Evolutionary conservation across 257 asterid genomes (phyloP).

Genomic region (Thymus quinquecostatus): DNA sequence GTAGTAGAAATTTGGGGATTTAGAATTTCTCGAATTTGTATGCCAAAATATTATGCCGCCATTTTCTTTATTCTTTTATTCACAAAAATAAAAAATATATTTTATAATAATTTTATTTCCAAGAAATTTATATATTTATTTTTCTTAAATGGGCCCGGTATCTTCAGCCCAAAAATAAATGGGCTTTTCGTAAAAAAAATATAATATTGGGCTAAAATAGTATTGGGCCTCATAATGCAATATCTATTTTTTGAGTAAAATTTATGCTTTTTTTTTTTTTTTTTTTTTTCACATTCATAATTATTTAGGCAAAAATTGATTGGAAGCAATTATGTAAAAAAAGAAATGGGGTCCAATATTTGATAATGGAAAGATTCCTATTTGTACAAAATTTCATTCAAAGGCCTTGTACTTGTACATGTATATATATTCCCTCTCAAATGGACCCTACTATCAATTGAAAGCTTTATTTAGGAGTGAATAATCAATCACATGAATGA

Average conservation of each 20-base stretch:
- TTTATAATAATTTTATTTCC: no score
- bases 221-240: no score
- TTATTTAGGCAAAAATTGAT: no score
- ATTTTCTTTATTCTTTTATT: not conserved
- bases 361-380: slow-evolving; percentile 19
- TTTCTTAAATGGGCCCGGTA: no score
- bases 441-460: slow-evolving; percentile 21
- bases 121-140: no score
- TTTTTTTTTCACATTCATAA: no score
- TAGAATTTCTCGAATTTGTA: not conserved
- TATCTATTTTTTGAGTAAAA: no score
- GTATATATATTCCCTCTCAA: slow-evolving; percentile 13
- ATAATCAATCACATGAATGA: slow-evolving; percentile 35
- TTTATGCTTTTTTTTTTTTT: no score
- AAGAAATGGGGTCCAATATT: slow-evolving; percentile 9
- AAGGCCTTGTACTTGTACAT: not conserved
- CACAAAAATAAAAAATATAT: no score
- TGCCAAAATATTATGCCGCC: slow-evolving; percentile 3
- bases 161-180: no score
- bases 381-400: not conserved
- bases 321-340: slow-evolving; percentile 10
- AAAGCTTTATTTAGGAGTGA: slow-evolving; percentile 25
- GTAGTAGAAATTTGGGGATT: not conserved
- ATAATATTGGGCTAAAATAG: no score
- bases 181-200: no score